These are phyloP conservation scores for Gossypium trilobum DNA, from an alignment of 441 rosid genomes.

Conservation along the genomic window DNA sequence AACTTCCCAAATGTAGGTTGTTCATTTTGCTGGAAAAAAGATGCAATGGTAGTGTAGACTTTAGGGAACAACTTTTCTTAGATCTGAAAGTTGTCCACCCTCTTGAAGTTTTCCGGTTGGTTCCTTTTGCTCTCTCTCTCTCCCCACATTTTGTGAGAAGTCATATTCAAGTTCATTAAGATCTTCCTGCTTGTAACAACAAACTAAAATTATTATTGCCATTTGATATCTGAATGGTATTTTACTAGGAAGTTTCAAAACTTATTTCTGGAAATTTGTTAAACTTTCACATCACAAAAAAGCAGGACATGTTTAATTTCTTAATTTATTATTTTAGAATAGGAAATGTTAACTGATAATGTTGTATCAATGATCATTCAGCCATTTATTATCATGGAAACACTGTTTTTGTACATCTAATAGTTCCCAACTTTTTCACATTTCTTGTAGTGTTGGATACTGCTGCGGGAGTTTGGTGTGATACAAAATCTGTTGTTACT, in stretches of 20 bases:
- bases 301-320: neutral
- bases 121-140: neutral
- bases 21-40: neutral
- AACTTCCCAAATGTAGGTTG: neutral
- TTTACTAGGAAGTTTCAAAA: neutral
- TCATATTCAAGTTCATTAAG: neutral
- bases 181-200: neutral
- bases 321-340: neutral
- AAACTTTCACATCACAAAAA: neutral
- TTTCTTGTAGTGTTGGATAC: constrained; percentile 80
- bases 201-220: neutral
- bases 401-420: constrained; percentile 3
- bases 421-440: constrained; percentile 7
- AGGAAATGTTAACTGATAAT: neutral
- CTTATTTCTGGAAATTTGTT: neutral
- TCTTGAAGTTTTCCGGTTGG: neutral
- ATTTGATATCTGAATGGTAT: neutral
- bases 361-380: neutral
- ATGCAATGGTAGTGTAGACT: neutral
- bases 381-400: constrained; percentile 5
- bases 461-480: constrained; percentile 99
- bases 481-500: constrained; percentile 91
- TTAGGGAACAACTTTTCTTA: neutral
- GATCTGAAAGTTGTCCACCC: neutral
- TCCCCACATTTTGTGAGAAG: neutral